Evolutionary conservation across 345 rosid genomes (phyloP), one percentile per base, ranked within the genome.

Genomic region (Pistacia integerrima): DNA sequence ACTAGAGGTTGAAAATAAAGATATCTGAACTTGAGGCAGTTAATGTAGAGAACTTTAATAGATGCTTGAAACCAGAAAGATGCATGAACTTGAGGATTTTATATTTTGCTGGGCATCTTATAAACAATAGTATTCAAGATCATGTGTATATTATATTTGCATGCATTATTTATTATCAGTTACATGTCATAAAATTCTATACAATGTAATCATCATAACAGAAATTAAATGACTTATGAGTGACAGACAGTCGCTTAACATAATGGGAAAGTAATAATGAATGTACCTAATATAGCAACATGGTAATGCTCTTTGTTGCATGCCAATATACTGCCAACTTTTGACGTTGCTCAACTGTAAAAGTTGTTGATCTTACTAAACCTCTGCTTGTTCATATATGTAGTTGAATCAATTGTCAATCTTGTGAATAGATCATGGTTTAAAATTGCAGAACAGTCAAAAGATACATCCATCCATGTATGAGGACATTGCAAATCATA

Each of bases 401-500:
- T 0, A 49, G 61, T 65, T 76, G 38, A 51, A 67, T 64, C 25
- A 22, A 25, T 75, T 80, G 44, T 67, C 55, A 56, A 38, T 65
- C 35, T 77, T 51, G 41, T 73, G 48, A 44, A 69, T 16, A 38
- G 28, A 11, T 62, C 70, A 25, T 25, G 51, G 68, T 75, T 44
- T 77, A 64, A 69, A 80, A 78, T 84, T 84, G 82, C 91, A 92
- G 94, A 87, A 63, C 70, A 74, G 82, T 73, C 89, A 76, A 79
- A 85, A 74, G 84, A 76, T 90, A 83, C 85, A 85, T 74, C 90
- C 91, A 10, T 82, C 89, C 72, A 82, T 88, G 88, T 87, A 84
- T 33, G 92, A 87, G 67, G 89, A 85, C 60, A 20, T 60, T 25
- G 46, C 20, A 66, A 44, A 51, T 67, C 65, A 16, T 17, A 22